Base-by-base conservation (phyloP, 371 early-diverging fungal genomes). In the Zopfochytrium polystomum region DNA sequence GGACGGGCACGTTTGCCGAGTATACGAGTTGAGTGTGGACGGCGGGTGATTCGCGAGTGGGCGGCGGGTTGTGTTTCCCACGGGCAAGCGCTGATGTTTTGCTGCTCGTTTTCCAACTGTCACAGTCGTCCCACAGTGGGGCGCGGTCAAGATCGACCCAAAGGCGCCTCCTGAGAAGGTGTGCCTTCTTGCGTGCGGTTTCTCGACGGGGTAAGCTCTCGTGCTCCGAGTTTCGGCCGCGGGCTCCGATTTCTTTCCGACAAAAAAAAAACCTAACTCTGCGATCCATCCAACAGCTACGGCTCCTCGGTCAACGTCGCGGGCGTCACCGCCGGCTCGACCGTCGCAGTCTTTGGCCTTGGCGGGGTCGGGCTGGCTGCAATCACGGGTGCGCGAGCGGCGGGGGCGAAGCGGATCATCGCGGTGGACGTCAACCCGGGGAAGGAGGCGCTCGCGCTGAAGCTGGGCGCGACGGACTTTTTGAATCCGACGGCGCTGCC, bases 241-340 rank as follows among this genome's bases (percentile, higher is more conserved):
- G n/a, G n/a, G n/a, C n/a, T n/a, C n/a, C n/a, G n/a, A n/a, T n/a
- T n/a, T n/a, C n/a, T n/a, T n/a, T n/a, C n/a, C n/a, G n/a, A n/a
- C n/a, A n/a, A n/a, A n/a, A n/a, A n/a, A n/a, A n/a, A n/a, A n/a
- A n/a, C n/a, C n/a, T n/a, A n/a, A n/a, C n/a, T n/a, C 7, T 96
- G 97, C 70, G 96, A 95, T 57, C 82, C 96, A 50, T 93, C 97
- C 18, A 96, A 96, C 30, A 96, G 97, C 50, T 96, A 89, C 69
- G 97, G 96, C 51, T 95, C 96, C 45, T 95, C 90, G 46, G 85
- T 90, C 54, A 90, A 87, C 64, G 92, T 95, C 5, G 97, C 94
- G 62, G 88, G 91, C 76, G 90, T 95, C 11, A 85, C 86, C 43
- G 73, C 82, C 53, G 91, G 90, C 48, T 80, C 88, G 15, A 77